Conservation (phyloP, 345 rosid genomes). For the Sonneratia caseolaris region DNA sequence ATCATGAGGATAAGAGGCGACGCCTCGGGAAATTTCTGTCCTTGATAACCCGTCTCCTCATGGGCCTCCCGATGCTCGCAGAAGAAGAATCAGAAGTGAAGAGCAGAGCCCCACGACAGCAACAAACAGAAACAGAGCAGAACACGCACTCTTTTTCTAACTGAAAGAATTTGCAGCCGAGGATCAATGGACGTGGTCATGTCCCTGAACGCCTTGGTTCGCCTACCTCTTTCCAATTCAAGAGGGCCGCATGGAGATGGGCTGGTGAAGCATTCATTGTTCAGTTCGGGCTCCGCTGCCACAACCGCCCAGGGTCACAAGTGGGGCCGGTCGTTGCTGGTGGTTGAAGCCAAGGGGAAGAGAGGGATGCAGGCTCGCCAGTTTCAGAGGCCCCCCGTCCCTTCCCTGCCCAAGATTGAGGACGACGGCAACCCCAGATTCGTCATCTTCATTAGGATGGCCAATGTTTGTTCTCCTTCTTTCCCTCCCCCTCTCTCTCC, state of each 20-base stretch:
- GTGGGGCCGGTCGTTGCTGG: conserved; percentile 17
- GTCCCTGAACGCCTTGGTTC: conserved; percentile 60
- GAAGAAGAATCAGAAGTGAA: neutral
- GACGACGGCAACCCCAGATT: conserved; percentile 90
- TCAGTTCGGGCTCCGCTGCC: conserved; percentile 23
- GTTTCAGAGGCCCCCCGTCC: conserved; percentile 53
- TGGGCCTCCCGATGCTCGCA: conserved; percentile 1
- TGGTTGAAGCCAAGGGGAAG: conserved; percentile 81
- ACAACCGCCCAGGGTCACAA: conserved; percentile 12
- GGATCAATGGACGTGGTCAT: conserved; percentile 50
- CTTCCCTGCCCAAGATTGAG: conserved; percentile 81
- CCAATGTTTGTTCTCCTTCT: conserved; percentile 45
- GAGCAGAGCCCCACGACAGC: neutral
- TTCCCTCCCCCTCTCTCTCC: neutral
- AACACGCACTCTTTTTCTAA: neutral
- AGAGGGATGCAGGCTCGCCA: conserved; percentile 75
- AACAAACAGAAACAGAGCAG: too few relatives aligned
- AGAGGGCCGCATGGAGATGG: conserved; percentile 37
- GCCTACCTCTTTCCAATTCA: conserved; percentile 50
- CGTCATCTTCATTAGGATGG: conserved; percentile 82
- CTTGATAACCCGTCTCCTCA: neutral
- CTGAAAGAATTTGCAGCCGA: neutral
- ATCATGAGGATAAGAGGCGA: conserved; percentile 8
- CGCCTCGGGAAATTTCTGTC: neutral
- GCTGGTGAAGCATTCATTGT: conserved; percentile 42